A percentile compares a stretch with the other conserved stretches of the same genome.
phyloP scores from a whole-genome alignment of 2,329 filamentous ascomycete genomes.

The Colletotrichum tropicale region DNA sequence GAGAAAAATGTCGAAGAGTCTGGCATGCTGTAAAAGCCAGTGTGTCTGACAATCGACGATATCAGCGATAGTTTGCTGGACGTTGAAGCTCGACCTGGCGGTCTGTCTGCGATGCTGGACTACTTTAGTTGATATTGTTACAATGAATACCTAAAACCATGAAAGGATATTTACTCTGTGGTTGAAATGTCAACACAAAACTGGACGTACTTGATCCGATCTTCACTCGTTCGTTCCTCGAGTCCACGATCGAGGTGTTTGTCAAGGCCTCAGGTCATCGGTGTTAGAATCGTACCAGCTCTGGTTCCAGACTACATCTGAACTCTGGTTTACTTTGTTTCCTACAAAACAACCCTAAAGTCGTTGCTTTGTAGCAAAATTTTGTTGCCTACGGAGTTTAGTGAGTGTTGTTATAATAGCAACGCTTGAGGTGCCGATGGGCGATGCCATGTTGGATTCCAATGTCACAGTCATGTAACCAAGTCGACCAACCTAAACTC shows the following conservation, averaged over 20 bases:
- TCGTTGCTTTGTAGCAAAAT: neutral
- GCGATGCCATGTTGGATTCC: neutral
- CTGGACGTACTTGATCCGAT: neutral
- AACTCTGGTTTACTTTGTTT: neutral
- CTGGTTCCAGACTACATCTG: neutral
- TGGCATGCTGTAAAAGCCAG: neutral
- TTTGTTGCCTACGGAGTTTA: neutral
- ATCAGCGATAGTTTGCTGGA: too few species aligned
- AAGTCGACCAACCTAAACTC: neutral
- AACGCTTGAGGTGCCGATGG: too few species aligned
- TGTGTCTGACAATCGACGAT: neutral
- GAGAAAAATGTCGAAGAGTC: neutral
- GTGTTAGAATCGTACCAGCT: neutral
- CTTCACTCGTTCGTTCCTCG: neutral
- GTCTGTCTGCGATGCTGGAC: too few species aligned
- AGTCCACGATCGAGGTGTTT: neutral
- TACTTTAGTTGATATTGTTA: rapidly evolving
- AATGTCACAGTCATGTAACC: too few species aligned
- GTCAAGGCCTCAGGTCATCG: neutral
- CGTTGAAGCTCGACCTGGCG: too few species aligned
- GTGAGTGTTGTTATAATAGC: neutral
- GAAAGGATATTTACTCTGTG: too few species aligned
- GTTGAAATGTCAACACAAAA: neutral
- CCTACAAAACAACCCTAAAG: too few species aligned
- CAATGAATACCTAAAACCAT: neutral